These are phyloP conservation scores for Mycena capillaripes DNA, from an alignment of 768 basidiomycete genomes.

Conservation along the genomic window DNA sequence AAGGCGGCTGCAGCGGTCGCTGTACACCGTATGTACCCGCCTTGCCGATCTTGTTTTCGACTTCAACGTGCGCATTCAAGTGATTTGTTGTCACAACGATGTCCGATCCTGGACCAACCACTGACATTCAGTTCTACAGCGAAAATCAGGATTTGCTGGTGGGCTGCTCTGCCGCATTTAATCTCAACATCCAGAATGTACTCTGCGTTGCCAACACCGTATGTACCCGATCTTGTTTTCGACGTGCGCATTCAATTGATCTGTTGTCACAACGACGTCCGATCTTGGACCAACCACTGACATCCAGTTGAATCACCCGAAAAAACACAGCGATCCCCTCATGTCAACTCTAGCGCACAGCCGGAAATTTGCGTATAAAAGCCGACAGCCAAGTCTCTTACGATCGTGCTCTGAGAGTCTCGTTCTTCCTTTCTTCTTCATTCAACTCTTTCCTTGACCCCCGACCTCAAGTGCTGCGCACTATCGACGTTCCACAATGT, in stretches of 20 bases:
- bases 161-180: neutral
- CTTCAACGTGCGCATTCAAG: constrained; percentile 14
- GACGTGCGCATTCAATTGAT: neutral
- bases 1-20: constrained; percentile 16
- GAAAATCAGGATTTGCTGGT: neutral
- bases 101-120: constrained; percentile 17
- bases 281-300: constrained; percentile 19
- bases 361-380: constrained; percentile 18
- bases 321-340: constrained; percentile 2
- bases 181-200: constrained; percentile 12
- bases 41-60: constrained; percentile 11
- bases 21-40: constrained; percentile 9
- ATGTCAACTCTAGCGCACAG: constrained; percentile 11
- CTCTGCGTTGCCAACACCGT: too few species aligned
- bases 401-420: constrained; percentile 12
- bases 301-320: constrained; percentile 8
- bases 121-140: too few species aligned
- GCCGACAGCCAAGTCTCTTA: constrained; percentile 16
- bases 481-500: constrained; percentile 23
- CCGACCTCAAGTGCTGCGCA: too few species aligned
- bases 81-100: constrained; percentile 20
- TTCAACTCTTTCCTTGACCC: constrained; percentile 24
- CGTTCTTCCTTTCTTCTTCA: constrained; percentile 21
- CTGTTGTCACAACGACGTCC: constrained; percentile 18
- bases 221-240: constrained; percentile 3